These are phyloP conservation scores for Ilyonectria robusta DNA, from an alignment of 2,329 filamentous ascomycete species.

Conservation along the genomic window DNA sequence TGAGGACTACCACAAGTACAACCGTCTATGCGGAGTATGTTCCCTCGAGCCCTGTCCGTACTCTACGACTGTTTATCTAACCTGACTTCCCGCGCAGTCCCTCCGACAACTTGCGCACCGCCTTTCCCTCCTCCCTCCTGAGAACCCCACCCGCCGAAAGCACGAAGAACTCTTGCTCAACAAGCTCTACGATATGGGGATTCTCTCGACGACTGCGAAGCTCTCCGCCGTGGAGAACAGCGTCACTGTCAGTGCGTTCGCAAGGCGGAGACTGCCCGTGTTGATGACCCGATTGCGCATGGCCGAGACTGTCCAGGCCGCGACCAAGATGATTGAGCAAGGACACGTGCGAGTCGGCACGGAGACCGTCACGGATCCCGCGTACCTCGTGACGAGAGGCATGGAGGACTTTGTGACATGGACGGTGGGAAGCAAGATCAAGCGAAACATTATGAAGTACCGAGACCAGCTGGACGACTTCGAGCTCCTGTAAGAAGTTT, in stretches of 20 bases:
- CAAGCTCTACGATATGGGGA: conserved; percentile 94
- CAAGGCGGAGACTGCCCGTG: conserved; percentile 85
- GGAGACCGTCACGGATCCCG: conserved; percentile 90
- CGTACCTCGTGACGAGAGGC: conserved; percentile 87
- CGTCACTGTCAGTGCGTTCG: conserved; percentile 91
- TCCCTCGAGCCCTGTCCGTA: conserved; percentile 45
- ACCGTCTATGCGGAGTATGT: conserved; percentile 77
- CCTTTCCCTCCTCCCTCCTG: conserved; percentile 84
- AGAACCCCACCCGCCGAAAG: conserved; percentile 83
- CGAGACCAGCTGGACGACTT: conserved; percentile 96
- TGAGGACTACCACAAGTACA: conserved; percentile 82
- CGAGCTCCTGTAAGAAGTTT: conserved; percentile 77
- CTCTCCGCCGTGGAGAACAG: conserved; percentile 89
- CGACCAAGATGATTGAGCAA: conserved; percentile 91
- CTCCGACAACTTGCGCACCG: conserved; percentile 91
- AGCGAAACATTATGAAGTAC: conserved; percentile 95
- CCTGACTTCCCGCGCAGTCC: conserved; percentile 64
- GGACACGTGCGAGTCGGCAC: conserved; percentile 94
- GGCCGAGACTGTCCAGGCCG: conserved; percentile 90
- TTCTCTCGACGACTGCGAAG: conserved; percentile 82
- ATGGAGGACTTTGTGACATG: conserved; percentile 98
- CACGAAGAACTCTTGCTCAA: conserved; percentile 90
- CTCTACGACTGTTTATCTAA: neutral
- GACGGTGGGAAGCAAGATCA: conserved; percentile 97
- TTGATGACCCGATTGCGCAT: conserved; percentile 93